Base-by-base conservation (phyloP, 768 basidiomycete genomes). In the Trametopsis cervina region DNA sequence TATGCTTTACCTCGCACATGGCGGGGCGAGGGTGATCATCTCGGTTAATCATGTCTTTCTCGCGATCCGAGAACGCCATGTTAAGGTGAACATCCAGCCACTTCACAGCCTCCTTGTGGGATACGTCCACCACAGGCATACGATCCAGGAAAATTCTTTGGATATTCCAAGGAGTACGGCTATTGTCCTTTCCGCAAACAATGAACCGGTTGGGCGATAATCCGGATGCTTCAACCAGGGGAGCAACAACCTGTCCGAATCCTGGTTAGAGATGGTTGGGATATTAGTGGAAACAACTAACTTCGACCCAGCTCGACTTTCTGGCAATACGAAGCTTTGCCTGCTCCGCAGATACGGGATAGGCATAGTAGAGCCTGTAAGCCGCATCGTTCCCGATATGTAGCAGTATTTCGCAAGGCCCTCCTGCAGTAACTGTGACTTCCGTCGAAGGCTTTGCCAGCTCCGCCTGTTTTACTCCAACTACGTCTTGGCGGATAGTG, bases 221-320 rank as follows among this genome's bases (percentile, higher is more conserved):
- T 6, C 24, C 23, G 13, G 12, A 17, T 4, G 15, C n/a, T 13
- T 20, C 15, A 18, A 36, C 36, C 4, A 47, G 36, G 2, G 38
- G 20, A 9, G 18, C 46, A 25, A 40, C 24, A 12, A 47, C 23
- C 46, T 40, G 18, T 4, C 5, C 24, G 12, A 43, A 3, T 7
- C 18, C 3, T 25, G 18, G 22, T 11, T 22, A 4, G 6, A 4
- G 7, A 21, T 13, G 4, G n/a, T 22, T 9, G 11, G 12, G 26
- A 7, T 10, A n/a, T n/a, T 18, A 46, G 13, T 5, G 6, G 26
- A 10, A 11, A 21, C 4, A 23, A 29, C 29, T 12, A 21, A 47
- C 46, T 38, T 47, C 46, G 13, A 47, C 23, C 46, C 46, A 47
- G 2, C 25, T 21, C 13, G 46, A 47, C 38, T 47, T 36, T 21